These are phyloP conservation scores for Laburnicola sp. DNA, from an alignment of 2,329 filamentous ascomycete species.

Conservation along the genomic window DNA sequence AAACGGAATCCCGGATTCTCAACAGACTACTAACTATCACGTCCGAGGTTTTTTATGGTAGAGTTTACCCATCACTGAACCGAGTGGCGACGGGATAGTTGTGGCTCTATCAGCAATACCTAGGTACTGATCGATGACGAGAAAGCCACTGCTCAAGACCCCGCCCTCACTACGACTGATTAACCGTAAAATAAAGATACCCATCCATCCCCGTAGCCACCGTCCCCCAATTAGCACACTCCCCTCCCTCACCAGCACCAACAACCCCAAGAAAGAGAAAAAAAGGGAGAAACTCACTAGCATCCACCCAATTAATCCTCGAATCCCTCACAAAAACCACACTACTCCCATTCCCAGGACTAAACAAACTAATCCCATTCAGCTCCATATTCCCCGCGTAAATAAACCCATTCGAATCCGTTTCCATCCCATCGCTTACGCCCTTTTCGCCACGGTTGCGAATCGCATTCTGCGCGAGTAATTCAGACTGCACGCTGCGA, in stretches of 20 bases:
- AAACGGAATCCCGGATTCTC: no score
- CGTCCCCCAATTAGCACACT: not conserved
- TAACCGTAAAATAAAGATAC: slow-evolving; percentile 53
- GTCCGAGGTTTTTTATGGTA: no score
- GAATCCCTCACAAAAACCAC: slow-evolving; percentile 51
- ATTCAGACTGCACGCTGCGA: slow-evolving; percentile 52
- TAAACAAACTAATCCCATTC: slow-evolving; percentile 52
- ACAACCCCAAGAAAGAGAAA: not conserved
- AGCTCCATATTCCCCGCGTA: slow-evolving; percentile 55
- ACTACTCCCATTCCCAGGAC: slow-evolving; percentile 47
- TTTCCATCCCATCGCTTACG: slow-evolving; percentile 56
- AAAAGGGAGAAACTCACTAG: slow-evolving; percentile 16
- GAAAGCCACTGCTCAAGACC: no score
- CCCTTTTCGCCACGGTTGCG: slow-evolving; percentile 50
- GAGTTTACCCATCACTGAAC: no score
- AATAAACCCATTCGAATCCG: slow-evolving; percentile 53
- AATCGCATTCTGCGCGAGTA: slow-evolving; percentile 51
- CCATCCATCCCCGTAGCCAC: slow-evolving; percentile 26
- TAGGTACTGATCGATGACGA: no score
- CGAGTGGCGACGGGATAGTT: no score
- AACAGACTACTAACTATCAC: no score
- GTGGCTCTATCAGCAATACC: no score
- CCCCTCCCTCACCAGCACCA: no score
- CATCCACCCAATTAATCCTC: slow-evolving; percentile 55
- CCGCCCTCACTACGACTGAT: no score